Evolutionary conservation across 106 monocot species (phyloP), one percentile per base, ranked within the genome.

Genomic region (Dendrobium nobile): DNA sequence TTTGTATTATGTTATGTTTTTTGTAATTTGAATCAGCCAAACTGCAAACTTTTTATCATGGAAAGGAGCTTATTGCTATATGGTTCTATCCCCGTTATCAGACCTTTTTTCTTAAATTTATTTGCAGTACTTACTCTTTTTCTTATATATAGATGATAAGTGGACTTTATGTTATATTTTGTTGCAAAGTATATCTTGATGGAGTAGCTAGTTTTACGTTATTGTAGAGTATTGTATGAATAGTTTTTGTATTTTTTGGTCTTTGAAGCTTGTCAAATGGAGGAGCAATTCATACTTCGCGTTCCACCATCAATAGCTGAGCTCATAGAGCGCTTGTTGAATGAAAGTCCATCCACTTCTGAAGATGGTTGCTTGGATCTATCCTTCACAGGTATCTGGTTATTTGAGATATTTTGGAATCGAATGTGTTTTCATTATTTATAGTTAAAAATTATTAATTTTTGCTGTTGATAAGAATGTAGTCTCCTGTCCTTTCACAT

Each of bases 221-320:
- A 31, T 33, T 70, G 33, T 70, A 31, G 70, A 37, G 8, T 37
- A 16, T 70, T 27, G 10, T 10, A n/a, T 70, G 33, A 15, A 70
- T 70, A 70, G 13, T 33, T 70, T 37, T 11, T 67, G 11, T 0
- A 4, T 31, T 37, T 33, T 33, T 70, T 7, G 15, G 2, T 15
- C 33, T 33, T 70, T 9, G 33, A 70, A 33, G 13, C 74, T 48
- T 48, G 7, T 76, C 20, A 72, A 72, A 94, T 97, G 96, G 96
- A 97, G 75, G 90, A 97, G 65, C 96, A 97, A 76, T 97, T 94
- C 79, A 90, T 97, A 84, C 88, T 97, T 16, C 87, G 96, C 6
- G 94, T 94, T 22, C 96, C 96, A 4, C 94, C 92, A 0, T 91
- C 96, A 8, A 83, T 97, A 8, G 86, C 96, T 11, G 94, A 97